Percentiles rank a stretch among this genome's conserved stretches.
phyloP scores from a whole-genome alignment of 768 basidiomycete species.

The Mrakia frigida region DNA sequence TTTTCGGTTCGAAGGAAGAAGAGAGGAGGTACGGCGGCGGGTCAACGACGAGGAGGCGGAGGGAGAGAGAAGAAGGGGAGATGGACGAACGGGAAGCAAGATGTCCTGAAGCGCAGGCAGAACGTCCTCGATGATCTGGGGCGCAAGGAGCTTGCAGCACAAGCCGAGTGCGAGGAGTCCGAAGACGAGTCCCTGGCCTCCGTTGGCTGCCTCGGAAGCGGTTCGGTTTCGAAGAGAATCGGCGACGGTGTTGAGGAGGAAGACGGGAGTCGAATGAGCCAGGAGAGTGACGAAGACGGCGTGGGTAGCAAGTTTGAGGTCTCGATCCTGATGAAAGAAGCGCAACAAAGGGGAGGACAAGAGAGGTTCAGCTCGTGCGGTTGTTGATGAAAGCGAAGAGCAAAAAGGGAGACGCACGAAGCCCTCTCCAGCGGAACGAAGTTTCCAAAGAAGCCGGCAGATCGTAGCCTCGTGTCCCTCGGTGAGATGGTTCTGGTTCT shows the following conservation, averaged over 20 bases:
- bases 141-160: conserved; percentile 71
- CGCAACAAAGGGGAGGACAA: not conserved
- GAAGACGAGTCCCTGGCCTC: conserved; percentile 55
- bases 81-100: conserved; percentile 57
- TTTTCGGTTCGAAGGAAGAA: not conserved
- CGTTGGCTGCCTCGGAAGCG: not conserved
- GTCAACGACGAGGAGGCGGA: not conserved
- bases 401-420: not conserved
- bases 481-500: not conserved
- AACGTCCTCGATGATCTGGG: conserved; percentile 81
- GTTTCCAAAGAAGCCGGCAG: conserved; percentile 62
- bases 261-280: not conserved
- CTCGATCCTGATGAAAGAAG: not conserved
- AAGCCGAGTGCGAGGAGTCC: conserved; percentile 77
- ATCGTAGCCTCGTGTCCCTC: conserved; percentile 45
- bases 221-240: not conserved
- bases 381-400: conserved; percentile 14
- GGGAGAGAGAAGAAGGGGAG: not conserved
- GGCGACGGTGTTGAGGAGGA: not conserved
- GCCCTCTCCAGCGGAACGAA: conserved; percentile 63
- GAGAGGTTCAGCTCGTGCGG: not conserved
- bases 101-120: conserved; percentile 68
- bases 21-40: no score
- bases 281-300: conserved; percentile 15
- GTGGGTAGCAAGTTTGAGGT: conserved; percentile 4